Evolutionary conservation across 2,329 filamentous ascomycete species (phyloP).

Genomic region (Pseudogymnoascus sp.): DNA sequence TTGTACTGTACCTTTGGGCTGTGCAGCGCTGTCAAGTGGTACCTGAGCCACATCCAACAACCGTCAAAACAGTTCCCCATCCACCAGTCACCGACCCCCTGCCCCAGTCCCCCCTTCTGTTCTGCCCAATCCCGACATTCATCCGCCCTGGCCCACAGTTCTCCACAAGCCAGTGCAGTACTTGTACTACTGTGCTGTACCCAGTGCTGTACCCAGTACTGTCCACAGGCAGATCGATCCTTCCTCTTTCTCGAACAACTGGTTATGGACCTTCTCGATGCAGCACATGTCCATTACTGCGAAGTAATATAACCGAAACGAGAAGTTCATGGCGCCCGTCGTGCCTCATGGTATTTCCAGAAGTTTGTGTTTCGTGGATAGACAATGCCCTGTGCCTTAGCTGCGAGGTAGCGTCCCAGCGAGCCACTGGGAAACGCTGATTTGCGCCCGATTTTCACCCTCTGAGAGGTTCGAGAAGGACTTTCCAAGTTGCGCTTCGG

Average conservation of each 20-base stretch:
- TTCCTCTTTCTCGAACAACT: neutral
- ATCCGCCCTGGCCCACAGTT: neutral
- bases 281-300: neutral
- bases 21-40: neutral
- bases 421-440: neutral
- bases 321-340: neutral
- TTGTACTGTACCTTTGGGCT: neutral
- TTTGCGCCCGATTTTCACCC: neutral
- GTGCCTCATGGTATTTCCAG: neutral
- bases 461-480: neutral
- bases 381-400: neutral
- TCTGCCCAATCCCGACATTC: neutral
- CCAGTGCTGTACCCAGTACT: neutral
- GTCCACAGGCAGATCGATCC: neutral
- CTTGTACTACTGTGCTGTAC: neutral
- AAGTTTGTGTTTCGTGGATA: neutral
- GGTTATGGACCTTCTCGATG: neutral
- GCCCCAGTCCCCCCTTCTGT: neutral
- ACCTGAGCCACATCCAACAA: too few relatives aligned
- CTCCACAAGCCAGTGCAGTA: neutral
- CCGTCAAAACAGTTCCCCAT: neutral
- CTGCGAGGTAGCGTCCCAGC: neutral
- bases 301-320: neutral
- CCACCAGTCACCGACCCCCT: neutral
- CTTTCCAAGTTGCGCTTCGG: neutral